A percentile compares a stretch with the other conserved stretches of the same genome.
Conservation (phyloP, 148 eudicot genomes). For the Vaccinium vitisidaea region DNA sequence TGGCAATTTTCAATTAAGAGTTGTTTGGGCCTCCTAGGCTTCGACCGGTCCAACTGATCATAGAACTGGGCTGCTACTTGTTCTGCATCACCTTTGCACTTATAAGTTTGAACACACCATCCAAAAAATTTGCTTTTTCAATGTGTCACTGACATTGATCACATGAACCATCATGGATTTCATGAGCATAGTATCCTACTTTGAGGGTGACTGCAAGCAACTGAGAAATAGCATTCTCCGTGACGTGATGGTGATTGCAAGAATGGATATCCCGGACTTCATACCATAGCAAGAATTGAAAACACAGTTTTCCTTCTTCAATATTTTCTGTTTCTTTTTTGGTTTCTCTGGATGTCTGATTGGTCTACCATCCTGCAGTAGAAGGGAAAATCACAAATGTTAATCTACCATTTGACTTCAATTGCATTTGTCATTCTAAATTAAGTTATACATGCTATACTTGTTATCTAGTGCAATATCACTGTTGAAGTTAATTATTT, state of each 20-base stretch:
- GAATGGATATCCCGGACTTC: not conserved
- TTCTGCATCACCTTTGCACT: not conserved
- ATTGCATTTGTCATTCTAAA: not conserved
- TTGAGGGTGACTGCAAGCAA: not conserved
- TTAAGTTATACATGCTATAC: not conserved
- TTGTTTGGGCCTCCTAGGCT: no score
- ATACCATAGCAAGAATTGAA: not conserved
- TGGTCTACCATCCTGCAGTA: not conserved
- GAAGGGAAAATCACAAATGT: not conserved
- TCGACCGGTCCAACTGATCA: no score
- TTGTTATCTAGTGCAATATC: not conserved
- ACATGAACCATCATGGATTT: not conserved
- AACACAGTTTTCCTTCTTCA: not conserved
- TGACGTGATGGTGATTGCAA: not conserved
- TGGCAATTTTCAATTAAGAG: no score
- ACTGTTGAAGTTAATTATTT: not conserved
- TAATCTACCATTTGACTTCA: not conserved
- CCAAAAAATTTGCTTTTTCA: not conserved
- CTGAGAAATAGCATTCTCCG: not conserved
- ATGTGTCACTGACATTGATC: not conserved
- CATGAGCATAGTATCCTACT: not conserved
- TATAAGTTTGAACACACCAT: not conserved
- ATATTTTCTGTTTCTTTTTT: not conserved
- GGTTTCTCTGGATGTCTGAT: not conserved
- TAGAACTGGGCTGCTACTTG: no score